Percentiles rank a stretch among this genome's conserved stretches.
phyloP scores from a whole-genome alignment of 2,329 filamentous ascomycete species.

The Trichoderma brevicompactum region DNA sequence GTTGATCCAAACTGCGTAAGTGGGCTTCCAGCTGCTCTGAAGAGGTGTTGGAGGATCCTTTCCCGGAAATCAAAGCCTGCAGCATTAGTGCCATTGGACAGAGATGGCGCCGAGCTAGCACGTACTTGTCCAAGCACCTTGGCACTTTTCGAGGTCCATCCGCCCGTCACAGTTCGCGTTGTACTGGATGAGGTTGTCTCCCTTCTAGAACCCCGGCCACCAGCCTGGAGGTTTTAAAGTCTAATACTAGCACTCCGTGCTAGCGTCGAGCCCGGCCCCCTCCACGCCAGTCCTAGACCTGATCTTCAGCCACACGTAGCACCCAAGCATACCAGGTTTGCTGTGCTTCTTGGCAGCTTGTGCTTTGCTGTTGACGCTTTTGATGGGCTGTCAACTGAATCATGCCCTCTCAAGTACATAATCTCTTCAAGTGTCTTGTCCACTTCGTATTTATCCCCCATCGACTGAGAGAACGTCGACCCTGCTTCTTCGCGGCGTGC shows the following conservation, averaged over 20 bases:
- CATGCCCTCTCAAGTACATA: background rate
- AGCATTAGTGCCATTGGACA: conserved; percentile 24
- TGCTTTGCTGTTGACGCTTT: background rate
- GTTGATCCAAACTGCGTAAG: conserved; percentile 29
- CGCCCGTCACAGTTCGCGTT: conserved; percentile 17
- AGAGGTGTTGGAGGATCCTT: conserved; percentile 26
- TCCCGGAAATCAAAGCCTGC: conserved; percentile 28
- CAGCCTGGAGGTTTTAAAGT: conserved; percentile 14
- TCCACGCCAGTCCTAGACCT: conserved; percentile 1
- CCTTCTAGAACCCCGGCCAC: conserved; percentile 27
- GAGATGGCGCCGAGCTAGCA: conserved; percentile 20
- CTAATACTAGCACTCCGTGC: conserved; percentile 3
- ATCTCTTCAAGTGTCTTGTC: background rate
- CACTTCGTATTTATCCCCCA: background rate
- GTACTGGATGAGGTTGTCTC: conserved; percentile 7
- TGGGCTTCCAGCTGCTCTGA: conserved; percentile 22
- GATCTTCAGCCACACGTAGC: conserved; percentile 19
- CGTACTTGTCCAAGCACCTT: background rate
- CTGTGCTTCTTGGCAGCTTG: background rate
- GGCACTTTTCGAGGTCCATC: background rate
- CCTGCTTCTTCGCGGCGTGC: background rate
- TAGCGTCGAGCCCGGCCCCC: background rate
- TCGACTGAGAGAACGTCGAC: background rate
- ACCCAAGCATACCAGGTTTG: background rate
- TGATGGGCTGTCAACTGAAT: background rate